Evolutionary conservation across 2,329 filamentous ascomycete genomes (phyloP).

Genomic region (Exophiala viscosa): DNA sequence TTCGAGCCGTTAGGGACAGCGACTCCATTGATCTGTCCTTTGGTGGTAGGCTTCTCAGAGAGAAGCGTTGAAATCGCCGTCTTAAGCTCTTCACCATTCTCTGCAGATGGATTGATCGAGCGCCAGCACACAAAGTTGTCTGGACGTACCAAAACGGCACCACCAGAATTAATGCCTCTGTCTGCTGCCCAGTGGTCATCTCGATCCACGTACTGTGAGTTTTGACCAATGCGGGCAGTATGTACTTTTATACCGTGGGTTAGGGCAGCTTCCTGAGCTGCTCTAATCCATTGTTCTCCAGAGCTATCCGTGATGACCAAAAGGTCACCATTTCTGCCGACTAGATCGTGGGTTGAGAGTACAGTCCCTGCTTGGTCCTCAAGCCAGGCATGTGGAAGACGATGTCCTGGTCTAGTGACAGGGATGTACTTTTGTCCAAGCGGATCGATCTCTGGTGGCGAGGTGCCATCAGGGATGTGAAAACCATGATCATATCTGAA

Average conservation of each 20-base stretch:
- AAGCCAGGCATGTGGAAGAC: constrained; percentile 31
- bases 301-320: constrained; percentile 2
- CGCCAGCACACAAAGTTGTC: constrained; percentile 10
- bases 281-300: not conserved
- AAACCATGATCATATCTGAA: constrained; percentile 25
- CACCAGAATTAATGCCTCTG: not conserved
- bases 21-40: no score
- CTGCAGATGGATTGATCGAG: not conserved
- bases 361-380: not conserved
- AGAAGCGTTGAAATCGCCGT: no score
- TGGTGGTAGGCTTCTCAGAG: no score
- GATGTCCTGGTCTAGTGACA: constrained; percentile 29
- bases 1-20: no score
- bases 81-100: no score
- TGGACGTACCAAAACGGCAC: constrained; percentile 7
- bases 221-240: not conserved
- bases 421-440: constrained; percentile 24
- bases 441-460: constrained; percentile 16
- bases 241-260: not conserved
- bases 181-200: not conserved
- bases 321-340: not conserved
- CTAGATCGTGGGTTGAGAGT: constrained; percentile 29
- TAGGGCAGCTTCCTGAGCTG: not conserved
- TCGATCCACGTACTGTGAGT: not conserved
- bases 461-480: constrained; percentile 25